These are phyloP conservation scores for Aphanomyces cochlioides DNA, from an alignment of 352 stramenopile species.

Conservation along the genomic window DNA sequence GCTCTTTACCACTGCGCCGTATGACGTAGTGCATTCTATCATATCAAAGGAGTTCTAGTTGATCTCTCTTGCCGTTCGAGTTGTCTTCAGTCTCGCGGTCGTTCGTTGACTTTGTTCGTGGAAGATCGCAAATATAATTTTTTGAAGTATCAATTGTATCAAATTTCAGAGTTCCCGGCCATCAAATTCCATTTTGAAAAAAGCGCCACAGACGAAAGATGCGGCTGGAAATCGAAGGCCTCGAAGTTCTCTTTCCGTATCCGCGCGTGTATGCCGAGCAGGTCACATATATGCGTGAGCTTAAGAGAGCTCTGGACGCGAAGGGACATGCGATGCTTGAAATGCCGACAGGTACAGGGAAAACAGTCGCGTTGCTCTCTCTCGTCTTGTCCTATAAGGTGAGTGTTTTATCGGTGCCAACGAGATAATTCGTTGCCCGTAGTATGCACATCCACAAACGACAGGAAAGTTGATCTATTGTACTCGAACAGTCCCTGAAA, in stretches of 20 bases:
- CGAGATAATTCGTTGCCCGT: slow-evolving; percentile 32
- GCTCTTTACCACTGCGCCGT: slow-evolving; percentile 92
- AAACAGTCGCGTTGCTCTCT: slow-evolving; percentile 96
- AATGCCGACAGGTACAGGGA: slow-evolving; percentile 98
- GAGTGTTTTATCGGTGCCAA: not conserved
- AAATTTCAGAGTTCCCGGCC: not conserved
- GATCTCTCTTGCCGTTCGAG: not conserved
- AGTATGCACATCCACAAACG: slow-evolving; percentile 92
- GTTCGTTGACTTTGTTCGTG: not conserved
- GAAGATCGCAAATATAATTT: not conserved
- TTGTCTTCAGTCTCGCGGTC: not conserved
- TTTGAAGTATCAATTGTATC: not conserved
- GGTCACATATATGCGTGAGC: slow-evolving; percentile 98
- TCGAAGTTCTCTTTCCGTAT: slow-evolving; percentile 98
- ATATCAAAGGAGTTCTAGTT: slow-evolving; percentile 34
- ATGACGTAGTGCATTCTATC: slow-evolving; percentile 64
- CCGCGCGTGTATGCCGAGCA: slow-evolving; percentile 97
- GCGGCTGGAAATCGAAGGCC: slow-evolving; percentile 93
- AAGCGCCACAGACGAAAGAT: slow-evolving; percentile 42
- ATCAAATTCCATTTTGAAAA: not conserved
- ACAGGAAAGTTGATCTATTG: slow-evolving; percentile 99
- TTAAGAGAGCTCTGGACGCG: slow-evolving; percentile 97
- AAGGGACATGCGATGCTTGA: slow-evolving; percentile 97
- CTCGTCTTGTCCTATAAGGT: slow-evolving; percentile 92
- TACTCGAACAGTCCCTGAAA: slow-evolving; percentile 99